A percentile compares a stretch with the other conserved stretches of the same genome.
These are phyloP conservation scores for Thalassiosira profunda DNA, from an alignment of 108 stramenopile genomes.

Conservation along the genomic window DNA sequence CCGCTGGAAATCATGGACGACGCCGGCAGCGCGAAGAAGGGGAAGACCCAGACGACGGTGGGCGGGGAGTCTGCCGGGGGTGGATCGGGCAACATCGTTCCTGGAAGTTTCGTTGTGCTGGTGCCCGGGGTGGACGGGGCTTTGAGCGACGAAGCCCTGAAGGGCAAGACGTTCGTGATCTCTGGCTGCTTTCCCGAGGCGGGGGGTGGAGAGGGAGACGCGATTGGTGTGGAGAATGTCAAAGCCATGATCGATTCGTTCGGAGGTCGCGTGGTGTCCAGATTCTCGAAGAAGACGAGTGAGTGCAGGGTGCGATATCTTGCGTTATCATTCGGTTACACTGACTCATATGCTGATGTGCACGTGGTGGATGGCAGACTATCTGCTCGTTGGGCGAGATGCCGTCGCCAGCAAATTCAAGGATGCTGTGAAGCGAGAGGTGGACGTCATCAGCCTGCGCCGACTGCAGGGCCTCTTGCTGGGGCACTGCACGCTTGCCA, in stretches of 20 bases:
- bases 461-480: slow-evolving; percentile 32
- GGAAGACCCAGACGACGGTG: no score
- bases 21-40: neutral
- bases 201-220: slow-evolving; percentile 38
- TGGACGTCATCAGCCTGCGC: slow-evolving; percentile 23
- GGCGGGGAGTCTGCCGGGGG: no score
- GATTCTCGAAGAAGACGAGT: slow-evolving; percentile 40
- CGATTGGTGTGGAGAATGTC: slow-evolving; percentile 40
- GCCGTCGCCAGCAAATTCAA: slow-evolving; percentile 14
- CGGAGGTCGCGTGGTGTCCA: slow-evolving; percentile 28
- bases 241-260: slow-evolving; percentile 48
- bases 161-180: slow-evolving; percentile 42
- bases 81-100: slow-evolving; percentile 7
- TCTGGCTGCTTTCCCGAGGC: slow-evolving; percentile 60
- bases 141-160: slow-evolving; percentile 18
- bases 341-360: neutral
- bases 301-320: slow-evolving; percentile 3
- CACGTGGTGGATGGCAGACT: slow-evolving; percentile 3
- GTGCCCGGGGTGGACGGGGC: slow-evolving; percentile 46
- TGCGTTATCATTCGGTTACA: neutral
- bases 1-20: no score
- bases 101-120: slow-evolving; percentile 37
- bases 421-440: slow-evolving; percentile 25
- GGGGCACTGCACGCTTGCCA: slow-evolving; percentile 17
- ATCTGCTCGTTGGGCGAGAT: slow-evolving; percentile 24